Percentiles rank a stretch among this genome's conserved stretches.
phyloP scores from a whole-genome alignment of 129 eudicot genomes.

The Tagetes patula region DNA sequence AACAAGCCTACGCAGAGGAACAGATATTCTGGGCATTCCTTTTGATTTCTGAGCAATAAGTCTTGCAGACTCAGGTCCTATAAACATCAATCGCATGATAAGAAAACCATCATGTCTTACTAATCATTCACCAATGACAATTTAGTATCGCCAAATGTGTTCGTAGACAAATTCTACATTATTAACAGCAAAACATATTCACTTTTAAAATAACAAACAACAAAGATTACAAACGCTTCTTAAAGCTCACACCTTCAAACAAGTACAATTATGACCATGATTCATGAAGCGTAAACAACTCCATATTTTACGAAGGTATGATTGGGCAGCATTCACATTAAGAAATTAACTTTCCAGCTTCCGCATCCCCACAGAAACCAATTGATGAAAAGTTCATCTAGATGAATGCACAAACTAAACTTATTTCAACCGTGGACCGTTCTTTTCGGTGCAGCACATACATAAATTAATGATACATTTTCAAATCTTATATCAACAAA shows the following conservation, averaged over 20 bases:
- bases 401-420: not conserved
- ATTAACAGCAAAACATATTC: not conserved
- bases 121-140: not conserved
- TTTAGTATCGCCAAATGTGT: not conserved
- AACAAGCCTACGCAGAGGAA: constrained; percentile 54
- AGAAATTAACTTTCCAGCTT: too few relatives aligned
- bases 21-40: constrained; percentile 76
- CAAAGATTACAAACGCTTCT: not conserved
- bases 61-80: constrained; percentile 70
- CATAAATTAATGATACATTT: not conserved
- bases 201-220: not conserved
- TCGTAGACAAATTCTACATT: constrained; percentile 1
- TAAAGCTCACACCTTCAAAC: constrained; percentile 13
- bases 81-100: constrained; percentile 15
- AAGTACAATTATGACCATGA: not conserved
- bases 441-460: not conserved
- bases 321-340: too few relatives aligned
- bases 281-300: not conserved
- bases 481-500: constrained; percentile 2
- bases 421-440: not conserved
- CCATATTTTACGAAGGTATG: not conserved
- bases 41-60: constrained; percentile 79
- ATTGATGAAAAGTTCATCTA: too few relatives aligned
- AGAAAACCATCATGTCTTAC: not conserved
- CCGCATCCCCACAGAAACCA: too few relatives aligned